phyloP scores from a whole-genome alignment of 768 basidiomycete species.

The Lactifluus rugatus region DNA sequence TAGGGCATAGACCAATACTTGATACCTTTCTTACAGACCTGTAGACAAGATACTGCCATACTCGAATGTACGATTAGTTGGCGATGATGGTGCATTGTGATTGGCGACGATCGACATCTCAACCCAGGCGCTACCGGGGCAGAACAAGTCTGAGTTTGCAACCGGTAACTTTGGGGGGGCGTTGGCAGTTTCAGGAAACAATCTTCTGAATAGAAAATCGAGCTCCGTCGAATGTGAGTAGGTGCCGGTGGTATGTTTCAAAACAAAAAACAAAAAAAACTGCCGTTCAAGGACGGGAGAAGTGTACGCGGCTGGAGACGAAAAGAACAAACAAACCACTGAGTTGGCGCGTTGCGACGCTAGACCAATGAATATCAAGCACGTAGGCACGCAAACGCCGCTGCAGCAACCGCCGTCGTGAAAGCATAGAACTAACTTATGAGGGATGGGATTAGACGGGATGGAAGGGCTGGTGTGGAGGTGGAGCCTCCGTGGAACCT shows the following conservation, averaged over 20 bases:
- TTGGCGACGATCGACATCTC: neutral
- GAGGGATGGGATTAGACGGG: neutral
- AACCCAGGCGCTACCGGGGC: neutral
- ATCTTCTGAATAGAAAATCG: conserved; percentile 7
- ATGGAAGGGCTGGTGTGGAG: neutral
- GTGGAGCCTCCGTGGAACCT: neutral
- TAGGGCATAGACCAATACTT: conserved; percentile 2
- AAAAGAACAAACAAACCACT: neutral
- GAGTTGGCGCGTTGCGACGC: neutral
- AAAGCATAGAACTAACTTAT: neutral
- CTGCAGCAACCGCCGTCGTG: neutral
- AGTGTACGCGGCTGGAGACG: neutral
- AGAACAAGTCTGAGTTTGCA: neutral
- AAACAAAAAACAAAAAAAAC: neutral
- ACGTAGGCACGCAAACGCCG: conserved; percentile 13
- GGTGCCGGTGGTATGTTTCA: neutral
- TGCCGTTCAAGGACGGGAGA: conserved; percentile 5
- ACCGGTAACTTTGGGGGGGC: neutral
- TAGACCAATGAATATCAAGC: conserved; percentile 13
- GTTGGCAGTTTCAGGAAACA: neutral
- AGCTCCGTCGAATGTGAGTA: conserved; percentile 1
- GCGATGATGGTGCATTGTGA: neutral
- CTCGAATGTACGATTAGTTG: neutral
- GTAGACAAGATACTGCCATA: neutral
- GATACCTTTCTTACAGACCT: neutral